Percentiles rank a stretch among this genome's conserved stretches.
These are phyloP conservation scores for Podospora bellae-mahoneyi DNA, from an alignment of 495 filamentous ascomycete species.

Conservation along the genomic window DNA sequence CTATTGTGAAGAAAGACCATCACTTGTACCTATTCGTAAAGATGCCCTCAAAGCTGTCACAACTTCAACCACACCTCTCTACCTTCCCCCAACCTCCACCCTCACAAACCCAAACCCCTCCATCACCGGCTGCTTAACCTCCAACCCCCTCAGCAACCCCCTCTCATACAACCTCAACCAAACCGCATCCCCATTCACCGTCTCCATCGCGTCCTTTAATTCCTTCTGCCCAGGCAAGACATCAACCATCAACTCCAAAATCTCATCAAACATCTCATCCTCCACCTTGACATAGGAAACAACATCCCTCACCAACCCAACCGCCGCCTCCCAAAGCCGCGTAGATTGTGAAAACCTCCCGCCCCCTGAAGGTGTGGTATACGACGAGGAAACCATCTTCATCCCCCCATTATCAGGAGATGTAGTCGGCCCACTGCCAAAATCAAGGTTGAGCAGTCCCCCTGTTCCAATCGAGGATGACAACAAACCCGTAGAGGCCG, in stretches of 20 bases:
- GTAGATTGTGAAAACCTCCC: slow-evolving; percentile 47
- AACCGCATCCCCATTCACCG: slow-evolving; percentile 65
- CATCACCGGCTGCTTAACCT: slow-evolving; percentile 33
- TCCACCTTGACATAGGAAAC: slow-evolving; percentile 55
- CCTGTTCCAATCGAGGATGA: not conserved
- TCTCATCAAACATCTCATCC: slow-evolving; percentile 65
- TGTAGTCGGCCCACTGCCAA: not conserved
- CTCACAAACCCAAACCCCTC: slow-evolving; percentile 42
- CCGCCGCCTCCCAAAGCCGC: slow-evolving; percentile 57
- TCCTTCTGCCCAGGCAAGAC: slow-evolving; percentile 45
- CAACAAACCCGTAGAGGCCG: not conserved
- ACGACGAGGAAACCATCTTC: slow-evolving; percentile 24
- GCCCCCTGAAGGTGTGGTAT: not conserved
- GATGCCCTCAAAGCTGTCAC: too few species aligned
- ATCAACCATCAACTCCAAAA: slow-evolving; percentile 56
- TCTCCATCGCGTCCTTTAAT: slow-evolving; percentile 53
- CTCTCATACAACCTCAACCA: slow-evolving; percentile 58
- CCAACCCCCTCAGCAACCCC: slow-evolving; percentile 34
- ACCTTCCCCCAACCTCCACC: slow-evolving; percentile 6
- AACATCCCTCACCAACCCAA: slow-evolving; percentile 52
- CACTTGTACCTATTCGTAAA: too few species aligned
- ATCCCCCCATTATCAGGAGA: slow-evolving; percentile 16
- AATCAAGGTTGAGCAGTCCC: not conserved
- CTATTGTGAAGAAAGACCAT: too few species aligned
- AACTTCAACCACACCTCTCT: not conserved